phyloP scores from a whole-genome alignment of 768 basidiomycete species.

The Xerocomus brunneocitrinus region DNA sequence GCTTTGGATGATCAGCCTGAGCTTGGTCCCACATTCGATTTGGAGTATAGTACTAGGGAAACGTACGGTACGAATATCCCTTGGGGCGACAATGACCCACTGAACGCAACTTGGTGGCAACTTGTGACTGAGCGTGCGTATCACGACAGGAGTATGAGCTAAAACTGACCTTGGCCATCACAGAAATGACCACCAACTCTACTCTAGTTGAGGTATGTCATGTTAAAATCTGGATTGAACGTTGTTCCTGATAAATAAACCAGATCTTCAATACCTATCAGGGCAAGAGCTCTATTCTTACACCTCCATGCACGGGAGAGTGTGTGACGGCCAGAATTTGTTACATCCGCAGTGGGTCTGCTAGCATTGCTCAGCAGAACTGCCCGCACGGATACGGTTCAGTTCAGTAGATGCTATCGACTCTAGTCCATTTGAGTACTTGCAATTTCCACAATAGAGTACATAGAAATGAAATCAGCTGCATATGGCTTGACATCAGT shows the following conservation, averaged over 20 bases:
- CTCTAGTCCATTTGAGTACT: too few relatives aligned
- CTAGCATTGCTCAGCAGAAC: slow-evolving; percentile 53
- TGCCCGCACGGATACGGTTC: slow-evolving; percentile 64
- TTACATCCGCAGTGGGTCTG: slow-evolving; percentile 73
- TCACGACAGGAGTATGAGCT: not conserved
- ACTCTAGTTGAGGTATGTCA: slow-evolving; percentile 53
- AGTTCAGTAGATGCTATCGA: slow-evolving; percentile 36
- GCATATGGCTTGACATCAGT: not conserved
- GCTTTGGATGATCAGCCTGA: slow-evolving; percentile 51
- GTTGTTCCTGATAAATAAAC: slow-evolving; percentile 4
- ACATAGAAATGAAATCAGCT: not conserved
- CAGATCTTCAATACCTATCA: slow-evolving; percentile 68
- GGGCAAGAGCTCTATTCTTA: slow-evolving; percentile 60
- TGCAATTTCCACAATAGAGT: not conserved
- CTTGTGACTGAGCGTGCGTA: slow-evolving; percentile 64
- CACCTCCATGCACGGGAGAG: slow-evolving; percentile 51
- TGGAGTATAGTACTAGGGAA: slow-evolving; percentile 67
- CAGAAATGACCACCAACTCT: slow-evolving; percentile 56
- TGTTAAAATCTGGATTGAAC: not conserved
- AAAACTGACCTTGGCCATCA: not conserved
- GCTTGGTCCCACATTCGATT: slow-evolving; percentile 55
- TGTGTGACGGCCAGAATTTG: slow-evolving; percentile 70
- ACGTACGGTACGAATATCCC: slow-evolving; percentile 54
- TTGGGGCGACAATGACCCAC: slow-evolving; percentile 61
- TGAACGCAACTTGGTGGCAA: slow-evolving; percentile 85